phyloP scores from a whole-genome alignment of 495 filamentous ascomycete species.

The Tuber aestivum region DNA sequence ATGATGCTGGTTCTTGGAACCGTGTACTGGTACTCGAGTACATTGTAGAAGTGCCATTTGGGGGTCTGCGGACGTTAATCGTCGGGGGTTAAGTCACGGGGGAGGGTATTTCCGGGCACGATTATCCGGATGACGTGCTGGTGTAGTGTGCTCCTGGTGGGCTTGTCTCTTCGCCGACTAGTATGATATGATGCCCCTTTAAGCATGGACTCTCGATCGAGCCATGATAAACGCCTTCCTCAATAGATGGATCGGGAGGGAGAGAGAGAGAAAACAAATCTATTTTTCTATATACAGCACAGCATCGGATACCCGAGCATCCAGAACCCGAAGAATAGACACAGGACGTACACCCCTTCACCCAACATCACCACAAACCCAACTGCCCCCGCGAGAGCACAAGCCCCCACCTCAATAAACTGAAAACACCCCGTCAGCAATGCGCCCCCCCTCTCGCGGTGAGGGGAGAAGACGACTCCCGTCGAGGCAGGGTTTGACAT shows the following conservation, averaged over 20 bases:
- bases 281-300: background rate
- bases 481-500: conserved; percentile 5
- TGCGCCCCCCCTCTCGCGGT: background rate
- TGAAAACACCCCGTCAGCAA: conserved; percentile 13
- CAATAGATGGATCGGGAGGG: background rate
- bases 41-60: too few species aligned
- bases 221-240: background rate
- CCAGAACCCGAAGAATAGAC: background rate
- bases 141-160: too few species aligned
- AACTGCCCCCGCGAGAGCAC: conserved; percentile 3
- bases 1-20: too few species aligned
- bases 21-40: too few species aligned
- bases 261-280: background rate
- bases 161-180: background rate
- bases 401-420: conserved; percentile 19
- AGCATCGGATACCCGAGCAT: background rate
- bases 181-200: background rate
- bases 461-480: background rate
- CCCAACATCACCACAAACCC: background rate
- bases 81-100: too few species aligned
- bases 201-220: background rate
- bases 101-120: background rate
- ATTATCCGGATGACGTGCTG: too few species aligned
- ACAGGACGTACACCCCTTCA: background rate
- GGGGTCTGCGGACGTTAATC: too few species aligned